Conservation (phyloP, 257 asterid genomes). For the Solanum arcanum region DNA sequence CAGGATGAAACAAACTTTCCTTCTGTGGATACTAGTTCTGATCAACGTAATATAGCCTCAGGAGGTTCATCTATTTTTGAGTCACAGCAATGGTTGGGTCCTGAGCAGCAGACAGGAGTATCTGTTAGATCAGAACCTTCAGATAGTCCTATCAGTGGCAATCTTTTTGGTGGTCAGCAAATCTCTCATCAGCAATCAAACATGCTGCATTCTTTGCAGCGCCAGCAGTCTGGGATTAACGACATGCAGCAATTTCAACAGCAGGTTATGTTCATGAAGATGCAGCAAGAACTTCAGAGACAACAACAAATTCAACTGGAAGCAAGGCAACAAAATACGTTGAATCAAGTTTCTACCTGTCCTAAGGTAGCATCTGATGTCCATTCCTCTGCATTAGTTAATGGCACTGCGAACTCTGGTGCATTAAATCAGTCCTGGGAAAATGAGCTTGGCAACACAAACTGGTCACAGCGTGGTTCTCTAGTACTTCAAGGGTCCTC, state of each 20-base stretch:
- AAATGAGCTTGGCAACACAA: slow-evolving; percentile 41
- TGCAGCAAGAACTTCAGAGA: slow-evolving; percentile 82
- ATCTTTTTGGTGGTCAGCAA: slow-evolving; percentile 84
- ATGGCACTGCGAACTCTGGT: slow-evolving; percentile 42
- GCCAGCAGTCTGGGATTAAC: slow-evolving; percentile 51
- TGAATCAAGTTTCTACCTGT: slow-evolving; percentile 32
- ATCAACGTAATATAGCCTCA: slow-evolving; percentile 34
- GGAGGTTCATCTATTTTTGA: slow-evolving; percentile 52
- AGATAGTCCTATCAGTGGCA: slow-evolving; percentile 54
- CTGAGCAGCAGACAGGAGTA: slow-evolving; percentile 47
- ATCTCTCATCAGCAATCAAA: slow-evolving; percentile 60
- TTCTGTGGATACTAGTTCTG: slow-evolving; percentile 47
- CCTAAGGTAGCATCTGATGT: slow-evolving; percentile 42
- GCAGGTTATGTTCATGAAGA: slow-evolving; percentile 42
- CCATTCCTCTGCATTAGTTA: slow-evolving; percentile 33
- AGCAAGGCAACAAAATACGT: slow-evolving; percentile 36
- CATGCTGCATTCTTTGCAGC: slow-evolving; percentile 61
- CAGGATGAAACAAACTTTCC: slow-evolving; percentile 57
- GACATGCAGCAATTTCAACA: slow-evolving; percentile 78
- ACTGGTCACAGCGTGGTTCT: slow-evolving; percentile 52
- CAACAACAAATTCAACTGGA: slow-evolving; percentile 59
- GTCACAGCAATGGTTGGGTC: slow-evolving; percentile 43
- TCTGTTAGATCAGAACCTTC: slow-evolving; percentile 43
- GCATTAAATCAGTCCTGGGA: slow-evolving; percentile 33
- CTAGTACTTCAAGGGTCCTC: slow-evolving; percentile 48